Base-by-base conservation (phyloP, 345 rosid genomes). In the Ailanthus altissimus region DNA sequence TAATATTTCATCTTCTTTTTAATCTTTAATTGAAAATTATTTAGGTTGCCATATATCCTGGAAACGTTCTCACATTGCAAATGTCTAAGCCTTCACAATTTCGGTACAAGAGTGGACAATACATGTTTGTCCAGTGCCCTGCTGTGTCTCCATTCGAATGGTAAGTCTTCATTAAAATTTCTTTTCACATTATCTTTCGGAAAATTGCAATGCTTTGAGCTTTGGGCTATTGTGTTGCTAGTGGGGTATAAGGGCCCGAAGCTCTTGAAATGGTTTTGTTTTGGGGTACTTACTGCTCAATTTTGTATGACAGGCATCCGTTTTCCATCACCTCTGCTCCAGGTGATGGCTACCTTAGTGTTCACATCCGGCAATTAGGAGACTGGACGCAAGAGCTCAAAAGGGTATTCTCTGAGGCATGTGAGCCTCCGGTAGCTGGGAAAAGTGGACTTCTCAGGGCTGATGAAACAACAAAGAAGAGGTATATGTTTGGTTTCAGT, bases 381-480 rank as follows among this genome's bases (percentile, higher is more conserved):
- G 99, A 96, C 74, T 96, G 99, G 99, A 96, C 99, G 0, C 98
- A 91, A 81, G 99, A 93, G 81, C 98, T 96, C 32, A 93, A 89
- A 83, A 81, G 91, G 79, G 83, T 91, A 8, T 97, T 94, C 73
- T 83, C 95, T 12, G 89, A 92, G 88, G 99, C 82, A 28, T 96
- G 99, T 71, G 98, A 96, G 69, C 82, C 88, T 73, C 97, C 99
- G 0, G 85, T 82, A 61, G 93, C 90, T 0, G 99, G 98, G 57
- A 96, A 89, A 85, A 96, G 99, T 62, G 99, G 99, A 75, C 97
- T 96, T 78, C 95, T 96, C 43, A 90, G 99, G 85, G 99, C 98
- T 45, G 98, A 96, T 67, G 99, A 96, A 78, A 86, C 95, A 43
- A 96, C 97, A 70, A 93, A 89, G 88, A 88, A 80, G 81, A 92